Percentiles rank a stretch among this genome's conserved stretches.
phyloP scores from a whole-genome alignment of 2,329 filamentous ascomycete genomes.

The Hypoxylon sp. region DNA sequence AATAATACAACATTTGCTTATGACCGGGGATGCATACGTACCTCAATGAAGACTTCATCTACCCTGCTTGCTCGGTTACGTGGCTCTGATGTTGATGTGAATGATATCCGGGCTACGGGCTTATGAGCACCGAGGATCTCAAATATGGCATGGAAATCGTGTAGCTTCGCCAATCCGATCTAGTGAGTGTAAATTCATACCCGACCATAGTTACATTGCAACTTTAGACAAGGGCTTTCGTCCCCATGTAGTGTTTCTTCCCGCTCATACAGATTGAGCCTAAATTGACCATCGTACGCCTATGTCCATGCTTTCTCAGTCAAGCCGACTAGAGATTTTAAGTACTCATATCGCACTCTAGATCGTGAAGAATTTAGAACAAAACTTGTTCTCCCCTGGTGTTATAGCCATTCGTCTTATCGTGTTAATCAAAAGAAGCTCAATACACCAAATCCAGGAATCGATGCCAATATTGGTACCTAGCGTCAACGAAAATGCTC shows the following conservation, averaged over 20 bases:
- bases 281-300: conserved; percentile 17
- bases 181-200: background rate
- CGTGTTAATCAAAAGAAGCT: background rate
- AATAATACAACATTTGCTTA: background rate
- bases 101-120: conserved; percentile 1
- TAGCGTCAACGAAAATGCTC: conserved; percentile 47
- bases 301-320: background rate
- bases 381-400: background rate
- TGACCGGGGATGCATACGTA: background rate
- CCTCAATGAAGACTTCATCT: background rate
- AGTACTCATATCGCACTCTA: background rate
- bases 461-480: background rate
- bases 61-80: background rate
- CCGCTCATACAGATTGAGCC: conserved; percentile 32
- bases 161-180: background rate
- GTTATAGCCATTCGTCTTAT: background rate
- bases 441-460: background rate
- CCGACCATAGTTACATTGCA: conserved; percentile 14
- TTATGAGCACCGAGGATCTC: conserved; percentile 12
- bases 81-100: background rate
- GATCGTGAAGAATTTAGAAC: too few species aligned
- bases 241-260: conserved; percentile 25
- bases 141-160: conserved; percentile 18
- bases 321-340: background rate
- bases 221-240: conserved; percentile 9